Evolutionary conservation across 495 filamentous ascomycete genomes (phyloP), one percentile per base, ranked within the genome.

Genomic region (Lentithecium fluviatile): DNA sequence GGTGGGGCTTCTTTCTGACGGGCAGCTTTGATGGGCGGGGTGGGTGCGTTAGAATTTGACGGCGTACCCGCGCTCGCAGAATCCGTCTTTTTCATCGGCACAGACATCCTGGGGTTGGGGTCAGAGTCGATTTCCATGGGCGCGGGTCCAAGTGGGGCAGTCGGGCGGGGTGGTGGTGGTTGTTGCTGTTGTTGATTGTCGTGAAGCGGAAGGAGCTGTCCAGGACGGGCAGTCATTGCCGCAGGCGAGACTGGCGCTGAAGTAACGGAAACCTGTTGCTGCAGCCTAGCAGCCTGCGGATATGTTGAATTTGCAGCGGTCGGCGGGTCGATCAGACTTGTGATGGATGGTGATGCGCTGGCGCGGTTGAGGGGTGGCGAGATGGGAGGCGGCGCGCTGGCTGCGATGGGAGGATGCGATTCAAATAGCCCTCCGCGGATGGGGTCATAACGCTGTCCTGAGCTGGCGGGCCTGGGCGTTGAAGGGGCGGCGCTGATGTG

Each of bases 281-380:
- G 65, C 38, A 61, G 43, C 52, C 67, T 54, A 49, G 60, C 40
- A 32, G 62, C 46, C 42, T 64, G 58, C 48, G 56, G 51, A 66
- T 58, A 65, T 8, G 42, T 52, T 0, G 65, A 61, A 48, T 64
- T 68, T 10, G 64, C 77, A 71, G 74, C 70, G 11, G 70, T 72
- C 11, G 88, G 84, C 7, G 89, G 89, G 60, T 96, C 91, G 40
- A 96, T 91, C 36, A 96, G 80, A 71, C 89, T 94, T 19, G 90
- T 85, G 60, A 96, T 96, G 0, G 91, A 90, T 7, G 91, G 90
- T 23, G 91, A 95, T 19, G 88, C 88, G 70, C 88, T 94, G 17
- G 90, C 88, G 50, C 88, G 83, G 52, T 75, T 78, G 62, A 71
- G 77, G 0, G 80, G 77, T 13, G 82, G 78, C 17, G 82, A 79